Evolutionary conservation across 2,329 filamentous ascomycete genomes (phyloP).

Genomic region (Sporothrix inflata): DNA sequence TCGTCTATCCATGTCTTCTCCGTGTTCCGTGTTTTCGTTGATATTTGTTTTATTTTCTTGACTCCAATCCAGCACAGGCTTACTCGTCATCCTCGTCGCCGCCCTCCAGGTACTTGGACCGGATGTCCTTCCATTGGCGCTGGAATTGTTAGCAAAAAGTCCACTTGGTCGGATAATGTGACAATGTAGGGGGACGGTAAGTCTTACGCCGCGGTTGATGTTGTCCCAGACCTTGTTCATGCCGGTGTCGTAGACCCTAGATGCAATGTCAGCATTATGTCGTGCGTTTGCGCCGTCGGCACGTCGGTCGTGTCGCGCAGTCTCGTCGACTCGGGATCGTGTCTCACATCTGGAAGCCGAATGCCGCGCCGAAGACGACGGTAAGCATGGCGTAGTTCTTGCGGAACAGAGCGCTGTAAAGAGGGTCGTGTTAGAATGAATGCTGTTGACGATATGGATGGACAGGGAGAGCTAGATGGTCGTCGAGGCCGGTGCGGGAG

Average conservation of each 20-base stretch:
- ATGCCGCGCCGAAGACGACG: constrained; percentile 83
- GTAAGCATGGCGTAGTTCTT: constrained; percentile 87
- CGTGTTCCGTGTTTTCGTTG: background rate
- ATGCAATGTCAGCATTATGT: constrained; percentile 25
- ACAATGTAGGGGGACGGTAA: background rate
- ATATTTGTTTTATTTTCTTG: background rate
- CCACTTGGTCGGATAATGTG: background rate
- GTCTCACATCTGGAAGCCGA: constrained; percentile 89
- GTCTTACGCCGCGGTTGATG: constrained; percentile 85
- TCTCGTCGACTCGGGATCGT: background rate
- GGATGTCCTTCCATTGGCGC: constrained; percentile 99
- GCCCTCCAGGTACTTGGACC: constrained; percentile 78
- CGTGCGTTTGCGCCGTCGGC: too few species aligned
- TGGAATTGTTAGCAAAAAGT: constrained; percentile 46
- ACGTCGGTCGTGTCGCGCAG: background rate
- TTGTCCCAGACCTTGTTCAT: constrained; percentile 89
- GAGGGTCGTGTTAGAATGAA: constrained; percentile 27
- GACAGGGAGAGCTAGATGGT: background rate
- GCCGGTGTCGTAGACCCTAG: constrained; percentile 77
- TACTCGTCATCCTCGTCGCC: constrained; percentile 69
- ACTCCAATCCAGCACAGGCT: background rate
- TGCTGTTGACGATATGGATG: background rate
- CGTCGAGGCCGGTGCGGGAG: constrained; percentile 20
- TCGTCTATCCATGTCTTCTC: constrained; percentile 3
- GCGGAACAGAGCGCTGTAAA: constrained; percentile 75